A percentile compares a stretch with the other conserved stretches of the same genome.
Evolutionary conservation across 2,329 filamentous ascomycete genomes (phyloP).

Genomic region (Sphaerulina vaccinii): DNA sequence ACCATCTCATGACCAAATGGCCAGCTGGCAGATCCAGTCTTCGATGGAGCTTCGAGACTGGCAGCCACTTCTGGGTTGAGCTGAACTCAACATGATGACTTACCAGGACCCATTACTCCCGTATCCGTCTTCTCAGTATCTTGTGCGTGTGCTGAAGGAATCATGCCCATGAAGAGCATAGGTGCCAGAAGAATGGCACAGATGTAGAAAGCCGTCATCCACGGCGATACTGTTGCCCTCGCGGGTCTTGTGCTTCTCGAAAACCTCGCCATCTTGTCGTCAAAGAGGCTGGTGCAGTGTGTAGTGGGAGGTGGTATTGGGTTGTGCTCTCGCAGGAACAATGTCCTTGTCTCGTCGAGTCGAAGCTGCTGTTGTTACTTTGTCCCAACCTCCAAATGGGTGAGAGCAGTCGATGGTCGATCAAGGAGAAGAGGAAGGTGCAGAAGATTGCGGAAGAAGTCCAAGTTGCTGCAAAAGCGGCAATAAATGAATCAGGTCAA

Average conservation of each 20-base stretch:
- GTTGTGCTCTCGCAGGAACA: constrained; percentile 3
- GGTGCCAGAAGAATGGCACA: constrained; percentile 82
- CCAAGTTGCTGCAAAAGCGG: too few relatives aligned
- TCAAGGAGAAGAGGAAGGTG: not conserved
- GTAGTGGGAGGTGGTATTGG: constrained; percentile 6
- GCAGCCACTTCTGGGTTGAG: not conserved
- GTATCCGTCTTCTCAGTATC: constrained; percentile 73
- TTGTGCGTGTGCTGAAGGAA: constrained; percentile 59
- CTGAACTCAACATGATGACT: constrained; percentile 18
- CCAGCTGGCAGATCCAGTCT: not conserved
- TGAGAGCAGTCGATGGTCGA: not conserved
- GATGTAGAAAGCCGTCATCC: constrained; percentile 88
- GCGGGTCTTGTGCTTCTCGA: constrained; percentile 35
- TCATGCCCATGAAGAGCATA: constrained; percentile 74
- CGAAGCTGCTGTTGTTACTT: not conserved
- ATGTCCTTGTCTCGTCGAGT: not conserved
- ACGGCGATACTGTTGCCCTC: constrained; percentile 43
- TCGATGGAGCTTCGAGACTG: too few relatives aligned
- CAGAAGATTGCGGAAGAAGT: too few relatives aligned
- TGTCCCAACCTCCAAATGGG: not conserved
- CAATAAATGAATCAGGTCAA: too few relatives aligned
- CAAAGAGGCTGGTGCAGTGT: constrained; percentile 30
- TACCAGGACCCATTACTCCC: constrained; percentile 67
- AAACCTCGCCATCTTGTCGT: constrained; percentile 37
- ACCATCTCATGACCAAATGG: not conserved